Evolutionary conservation across 139 green algal species (phyloP), one percentile per base, ranked within the genome.

Genomic region (Coccomyxa sp.): DNA sequence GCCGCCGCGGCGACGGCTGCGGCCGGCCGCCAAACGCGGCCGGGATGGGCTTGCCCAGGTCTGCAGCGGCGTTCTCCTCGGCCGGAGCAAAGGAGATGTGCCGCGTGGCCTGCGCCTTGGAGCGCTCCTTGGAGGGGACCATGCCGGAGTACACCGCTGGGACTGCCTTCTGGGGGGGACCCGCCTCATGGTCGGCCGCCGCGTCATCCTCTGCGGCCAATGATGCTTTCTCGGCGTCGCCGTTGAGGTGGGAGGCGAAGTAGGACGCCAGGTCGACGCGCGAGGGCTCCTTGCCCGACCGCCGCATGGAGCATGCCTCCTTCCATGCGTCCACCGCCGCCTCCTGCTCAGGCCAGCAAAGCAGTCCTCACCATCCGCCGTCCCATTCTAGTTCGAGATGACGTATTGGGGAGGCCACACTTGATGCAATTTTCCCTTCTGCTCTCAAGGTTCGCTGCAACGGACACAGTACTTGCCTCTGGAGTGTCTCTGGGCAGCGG

Each of bases 321-420:
- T 81, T 68, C 77, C 77, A 81, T 23, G 77, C 77, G 0, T 81
- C 57, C 51, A 67, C 51, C 31, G 77, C 77, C 31, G 77, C 77
- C 0, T 21, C 57, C 77, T 81, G 77, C 76, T 18, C 27, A 28
- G 27, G 3, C 38, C 38, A 51, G 38, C 38, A 51, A 51, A 51
- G 38, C 38, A 51, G 3, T 30, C 9, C 21, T 75, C 66, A 27
- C 21, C 66, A 13, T 75, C 9, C 38, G 38, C 38, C 38, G 38
- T 51, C 38, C 7, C 7, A 11, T 7, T 51, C 7, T 51, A 3
- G 7, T 51, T 51, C 3, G 3, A 51, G 38, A 51, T 51, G 38
- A 11, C 38, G 38, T 3, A 51, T 51, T 51, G 38, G 38, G 38
- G 38, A 51, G 38, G 38, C n/a, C 3, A 51, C 38, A 51, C 38